Evolutionary conservation across 2,329 filamentous ascomycete genomes (phyloP).

Genomic region (Fusarium begoniae): DNA sequence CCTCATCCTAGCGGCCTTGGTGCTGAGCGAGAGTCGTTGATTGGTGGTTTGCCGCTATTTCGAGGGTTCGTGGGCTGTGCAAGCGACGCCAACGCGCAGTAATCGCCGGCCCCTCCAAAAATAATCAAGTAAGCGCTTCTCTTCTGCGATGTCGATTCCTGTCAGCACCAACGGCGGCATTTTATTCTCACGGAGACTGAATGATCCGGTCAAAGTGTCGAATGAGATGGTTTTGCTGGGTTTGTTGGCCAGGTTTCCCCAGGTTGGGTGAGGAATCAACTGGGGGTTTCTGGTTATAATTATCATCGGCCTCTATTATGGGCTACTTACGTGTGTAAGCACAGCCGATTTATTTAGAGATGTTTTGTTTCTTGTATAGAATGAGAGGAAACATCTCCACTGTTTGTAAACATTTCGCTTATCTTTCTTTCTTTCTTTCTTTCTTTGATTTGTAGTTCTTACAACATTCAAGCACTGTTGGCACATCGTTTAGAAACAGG

Average conservation of each 20-base stretch:
- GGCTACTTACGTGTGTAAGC: background rate
- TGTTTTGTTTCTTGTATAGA: conserved; percentile 11
- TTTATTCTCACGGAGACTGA: background rate
- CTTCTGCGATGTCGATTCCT: background rate
- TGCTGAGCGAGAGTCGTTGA: background rate
- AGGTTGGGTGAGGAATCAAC: background rate
- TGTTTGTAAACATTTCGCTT: background rate
- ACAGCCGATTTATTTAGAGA: background rate
- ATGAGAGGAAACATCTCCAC: background rate
- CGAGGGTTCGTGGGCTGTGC: conserved; percentile 30
- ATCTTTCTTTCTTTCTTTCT: background rate
- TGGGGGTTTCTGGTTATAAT: background rate
- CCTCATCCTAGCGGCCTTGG: conserved; percentile 16
- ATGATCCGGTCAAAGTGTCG: conserved; percentile 8
- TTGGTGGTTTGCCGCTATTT: conserved; percentile 29
- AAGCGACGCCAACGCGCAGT: conserved; percentile 4
- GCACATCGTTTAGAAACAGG: background rate
- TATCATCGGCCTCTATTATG: background rate
- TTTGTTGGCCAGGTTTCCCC: conserved; percentile 2
- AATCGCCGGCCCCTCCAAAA: conserved; percentile 21
- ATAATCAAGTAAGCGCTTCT: conserved; percentile 30
- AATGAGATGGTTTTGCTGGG: background rate
- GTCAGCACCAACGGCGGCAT: conserved; percentile 21
- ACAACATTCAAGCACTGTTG: background rate
- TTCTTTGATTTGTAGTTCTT: background rate